Percentiles rank a stretch among this genome's conserved stretches.
Conservation (phyloP, 2,329 filamentous ascomycete genomes). For the Xylariales sp. region DNA sequence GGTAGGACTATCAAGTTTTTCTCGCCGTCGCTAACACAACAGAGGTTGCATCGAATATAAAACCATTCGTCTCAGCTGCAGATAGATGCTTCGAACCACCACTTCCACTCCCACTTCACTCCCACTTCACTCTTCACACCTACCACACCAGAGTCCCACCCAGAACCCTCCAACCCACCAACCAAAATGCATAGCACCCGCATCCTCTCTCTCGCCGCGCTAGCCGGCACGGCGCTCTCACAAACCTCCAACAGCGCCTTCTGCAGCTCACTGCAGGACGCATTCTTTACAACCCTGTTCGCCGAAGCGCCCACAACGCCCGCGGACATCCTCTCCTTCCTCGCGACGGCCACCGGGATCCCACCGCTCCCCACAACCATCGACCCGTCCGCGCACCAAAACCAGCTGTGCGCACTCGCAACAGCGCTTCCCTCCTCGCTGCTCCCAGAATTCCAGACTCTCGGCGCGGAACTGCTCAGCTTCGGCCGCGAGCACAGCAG, state of each 20-base stretch:
- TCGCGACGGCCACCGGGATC: background rate
- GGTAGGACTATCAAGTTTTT: background rate
- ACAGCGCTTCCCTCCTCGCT: background rate
- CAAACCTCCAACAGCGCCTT: background rate
- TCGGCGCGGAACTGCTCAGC: background rate
- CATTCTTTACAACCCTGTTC: background rate
- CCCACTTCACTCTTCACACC: background rate
- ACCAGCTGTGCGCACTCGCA: conserved; percentile 1
- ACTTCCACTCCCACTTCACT: background rate
- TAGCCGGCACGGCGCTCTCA: background rate
- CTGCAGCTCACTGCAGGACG: background rate
- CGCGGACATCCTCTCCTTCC: background rate
- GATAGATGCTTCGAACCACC: background rate
- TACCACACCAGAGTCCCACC: background rate
- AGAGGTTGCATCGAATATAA: background rate
- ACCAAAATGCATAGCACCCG: conserved; percentile 2
- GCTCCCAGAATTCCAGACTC: background rate
- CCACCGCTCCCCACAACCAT: background rate
- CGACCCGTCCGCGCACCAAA: no score
- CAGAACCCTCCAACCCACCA: background rate
- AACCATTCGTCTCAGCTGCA: background rate
- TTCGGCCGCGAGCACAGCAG: background rate
- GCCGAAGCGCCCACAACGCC: background rate
- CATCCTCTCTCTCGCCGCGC: background rate
- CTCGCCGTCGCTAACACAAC: background rate